phyloP scores from a whole-genome alignment of 495 filamentous ascomycete genomes.

The Thermochaetoides thermophila region DNA sequence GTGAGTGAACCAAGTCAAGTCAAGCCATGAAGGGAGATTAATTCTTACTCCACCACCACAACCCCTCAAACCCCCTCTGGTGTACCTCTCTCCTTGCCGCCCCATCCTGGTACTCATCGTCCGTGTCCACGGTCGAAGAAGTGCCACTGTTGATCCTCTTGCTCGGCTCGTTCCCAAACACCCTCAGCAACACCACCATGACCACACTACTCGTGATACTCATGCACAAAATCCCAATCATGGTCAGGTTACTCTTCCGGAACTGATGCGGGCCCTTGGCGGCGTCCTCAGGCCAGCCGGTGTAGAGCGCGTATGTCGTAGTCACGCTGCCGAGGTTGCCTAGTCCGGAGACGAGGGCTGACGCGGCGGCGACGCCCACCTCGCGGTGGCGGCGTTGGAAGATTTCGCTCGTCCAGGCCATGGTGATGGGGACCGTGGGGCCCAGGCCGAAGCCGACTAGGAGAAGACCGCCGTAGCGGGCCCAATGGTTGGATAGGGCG shows the following conservation, averaged over 20 bases:
- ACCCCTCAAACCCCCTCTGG: conserved; percentile 51
- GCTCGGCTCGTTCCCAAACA: conserved; percentile 42
- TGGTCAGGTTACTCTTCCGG: conserved; percentile 68
- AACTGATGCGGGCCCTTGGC: conserved; percentile 53
- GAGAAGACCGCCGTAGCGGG: conserved; percentile 74
- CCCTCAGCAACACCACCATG: conserved; percentile 50
- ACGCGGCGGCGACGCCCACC: conserved; percentile 80
- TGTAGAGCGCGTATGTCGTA: conserved; percentile 81
- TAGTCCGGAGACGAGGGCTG: conserved; percentile 69
- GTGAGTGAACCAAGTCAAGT: too few species aligned
- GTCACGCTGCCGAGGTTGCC: conserved; percentile 75
- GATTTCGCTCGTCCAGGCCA: conserved; percentile 86
- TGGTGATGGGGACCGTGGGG: conserved; percentile 80
- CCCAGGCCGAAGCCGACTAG: conserved; percentile 85
- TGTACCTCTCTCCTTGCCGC: conserved; percentile 53
- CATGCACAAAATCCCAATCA: conserved; percentile 69
- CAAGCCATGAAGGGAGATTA: too few species aligned
- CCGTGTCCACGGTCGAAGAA: conserved; percentile 28
- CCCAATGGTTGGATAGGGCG: conserved; percentile 57
- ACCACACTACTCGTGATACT: conserved; percentile 56
- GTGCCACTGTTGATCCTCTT: conserved; percentile 24
- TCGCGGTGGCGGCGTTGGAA: conserved; percentile 84
- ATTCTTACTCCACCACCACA: conserved; percentile 31
- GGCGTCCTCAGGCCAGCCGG: conserved; percentile 66
- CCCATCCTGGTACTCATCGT: conserved; percentile 45